Conservation (phyloP, 2,329 filamentous ascomycete species). For the Colletotrichum phormii region DNA sequence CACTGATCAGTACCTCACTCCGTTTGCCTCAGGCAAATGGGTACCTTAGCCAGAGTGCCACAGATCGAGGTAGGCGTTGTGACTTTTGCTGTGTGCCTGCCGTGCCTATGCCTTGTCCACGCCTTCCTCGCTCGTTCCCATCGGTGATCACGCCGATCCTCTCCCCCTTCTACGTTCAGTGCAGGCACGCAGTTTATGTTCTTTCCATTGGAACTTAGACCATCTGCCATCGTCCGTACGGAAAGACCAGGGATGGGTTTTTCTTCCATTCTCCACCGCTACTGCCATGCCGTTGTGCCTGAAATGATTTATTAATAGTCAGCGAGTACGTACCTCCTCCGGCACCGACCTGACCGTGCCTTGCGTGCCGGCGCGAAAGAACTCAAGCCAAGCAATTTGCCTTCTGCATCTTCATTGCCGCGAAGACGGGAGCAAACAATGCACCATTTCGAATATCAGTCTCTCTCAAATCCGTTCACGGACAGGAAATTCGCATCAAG, state of each 20-base stretch:
- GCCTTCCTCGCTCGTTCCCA: neutral
- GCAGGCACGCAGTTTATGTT: too few relatives aligned
- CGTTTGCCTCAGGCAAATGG: too few relatives aligned
- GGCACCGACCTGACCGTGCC: neutral
- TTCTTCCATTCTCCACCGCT: neutral
- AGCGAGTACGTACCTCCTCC: neutral
- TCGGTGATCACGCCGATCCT: neutral
- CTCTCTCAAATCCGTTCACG: neutral
- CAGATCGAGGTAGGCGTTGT: neutral
- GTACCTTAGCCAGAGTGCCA: neutral
- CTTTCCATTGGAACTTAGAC: too few relatives aligned
- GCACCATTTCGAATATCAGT: neutral
- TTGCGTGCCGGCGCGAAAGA: too few relatives aligned
- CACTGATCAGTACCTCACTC: too few relatives aligned
- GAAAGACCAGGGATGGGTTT: neutral
- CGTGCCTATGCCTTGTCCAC: too few relatives aligned
- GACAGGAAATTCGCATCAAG: too few relatives aligned
- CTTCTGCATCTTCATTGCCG: neutral
- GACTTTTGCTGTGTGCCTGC: neutral
- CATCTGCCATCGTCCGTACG: too few relatives aligned
- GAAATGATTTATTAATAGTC: neutral
- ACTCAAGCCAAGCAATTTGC: neutral
- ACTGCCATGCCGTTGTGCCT: neutral
- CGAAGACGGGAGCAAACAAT: too few relatives aligned
- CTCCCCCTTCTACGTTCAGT: neutral